Base-by-base conservation (phyloP, 352 stramenopile species). In the Globisporangium barbulae region DNA sequence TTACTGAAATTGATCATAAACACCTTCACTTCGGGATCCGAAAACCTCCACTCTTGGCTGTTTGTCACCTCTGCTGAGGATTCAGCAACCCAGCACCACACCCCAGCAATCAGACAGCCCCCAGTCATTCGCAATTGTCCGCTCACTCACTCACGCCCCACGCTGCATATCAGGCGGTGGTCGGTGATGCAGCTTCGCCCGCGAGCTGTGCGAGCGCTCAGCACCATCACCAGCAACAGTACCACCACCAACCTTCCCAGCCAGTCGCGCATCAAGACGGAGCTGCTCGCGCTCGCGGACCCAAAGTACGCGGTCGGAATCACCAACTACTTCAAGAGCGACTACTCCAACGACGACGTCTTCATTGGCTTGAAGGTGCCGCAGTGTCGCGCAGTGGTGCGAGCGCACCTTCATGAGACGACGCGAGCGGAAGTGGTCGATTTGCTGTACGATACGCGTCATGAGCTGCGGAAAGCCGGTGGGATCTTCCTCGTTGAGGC, bases 331-430 rank as follows among this genome's bases (percentile, higher is more conserved):
- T 70, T 70, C 50, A 68, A 68, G 35, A 31, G 30, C 31, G 31
- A 49, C 4, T 72, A 70, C 45, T 72, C 37, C 13, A 17, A 22
- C 3, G 22, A 25, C 21, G 66, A 72, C 6, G 17, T 70, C 7
- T 70, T 72, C 50, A 33, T 72, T 7, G 67, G 67, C 5, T 13
- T 71, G 19, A 49, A 49, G 4, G 35, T 67, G 2, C 67, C 62
- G 35, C 49, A 69, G 28, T 66, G 54, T 9, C 62, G 67, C 37
- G 42, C 45, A 12, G 47, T 54, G 1, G 45, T 70, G 33, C 47
- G 48, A 12, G 48, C 58, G 22, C 57, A 70, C 48, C 21, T 72
- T 9, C 30, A 25, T 10, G 41, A 31, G n/a, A 59, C 63, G 4
- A 31, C 53, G 9, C 31, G 19, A 44, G 61, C 52, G 19, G 61